Evolutionary conservation across 2,329 filamentous ascomycete genomes (phyloP), one percentile per base, ranked within the genome.

Genomic region (Epichloe typhina): DNA sequence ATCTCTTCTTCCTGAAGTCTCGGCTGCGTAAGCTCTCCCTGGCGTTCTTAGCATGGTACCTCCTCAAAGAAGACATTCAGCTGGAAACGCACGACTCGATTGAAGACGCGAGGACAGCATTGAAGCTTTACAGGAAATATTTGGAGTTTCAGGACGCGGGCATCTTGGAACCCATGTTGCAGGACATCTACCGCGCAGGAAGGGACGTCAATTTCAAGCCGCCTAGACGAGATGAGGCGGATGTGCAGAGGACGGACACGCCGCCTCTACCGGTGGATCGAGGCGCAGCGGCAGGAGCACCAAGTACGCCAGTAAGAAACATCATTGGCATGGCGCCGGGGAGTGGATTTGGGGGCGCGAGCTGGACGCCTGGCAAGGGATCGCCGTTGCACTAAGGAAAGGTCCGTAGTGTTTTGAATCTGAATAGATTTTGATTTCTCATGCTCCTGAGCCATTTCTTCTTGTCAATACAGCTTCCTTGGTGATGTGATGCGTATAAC

Each of bases 31-130:
- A 90, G 62, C 78, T 98, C 2, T 93, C 86, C 7, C 75, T 98
- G 19, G 86, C 91, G 31, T 97, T 96, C 64, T 71, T 98, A 17
- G 90, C 93, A 0, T 95, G 89, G 85, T 83, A 83, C 49, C 76
- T 98, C 8, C 80, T 98, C 41, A 89, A 89, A 60, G 88, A 97
- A 66, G 88, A 91, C 61, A 96, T 98, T 54, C 94, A 98, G 67
- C 77, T 88, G 61, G 86, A 88, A 57, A 88, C 83, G 6, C 94
- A 98, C 67, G 93, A 98, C 67, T 91, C 85, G 11, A 94, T 98
- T 58, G 93, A 97, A 66, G 93, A 98, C 65, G 90, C 93, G 0
- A 79, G 86, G 26, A 96, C 91, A 40, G 93, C 94, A 0, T 74
- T 97, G 40, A 87, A 88, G 63, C 73, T 98, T 8, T 98, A 84